phyloP scores from a whole-genome alignment of 148 eudicot species.

The Rhododendron molle region DNA sequence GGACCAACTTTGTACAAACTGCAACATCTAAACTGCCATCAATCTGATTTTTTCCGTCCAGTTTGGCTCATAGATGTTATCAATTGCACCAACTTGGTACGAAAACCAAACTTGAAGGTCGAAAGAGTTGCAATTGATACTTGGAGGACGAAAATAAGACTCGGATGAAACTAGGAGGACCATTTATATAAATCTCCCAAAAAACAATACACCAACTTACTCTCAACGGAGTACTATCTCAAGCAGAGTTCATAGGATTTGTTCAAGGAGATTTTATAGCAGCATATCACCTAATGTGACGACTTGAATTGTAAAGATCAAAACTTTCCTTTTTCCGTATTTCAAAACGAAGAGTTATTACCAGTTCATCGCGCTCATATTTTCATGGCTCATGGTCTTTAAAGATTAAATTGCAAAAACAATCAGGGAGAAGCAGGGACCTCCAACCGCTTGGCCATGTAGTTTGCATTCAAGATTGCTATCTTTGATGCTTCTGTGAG shows the following conservation, averaged over 20 bases:
- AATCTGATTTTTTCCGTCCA: too few relatives aligned
- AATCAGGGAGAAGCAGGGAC: slow-evolving; percentile 31
- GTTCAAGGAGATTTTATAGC: background rate
- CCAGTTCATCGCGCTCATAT: background rate
- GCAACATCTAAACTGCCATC: too few relatives aligned
- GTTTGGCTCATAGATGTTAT: too few relatives aligned
- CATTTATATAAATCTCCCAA: too few relatives aligned
- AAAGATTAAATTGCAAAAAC: background rate
- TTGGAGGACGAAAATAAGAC: too few relatives aligned
- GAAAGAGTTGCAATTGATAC: too few relatives aligned
- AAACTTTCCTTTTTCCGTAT: background rate
- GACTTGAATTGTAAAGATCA: background rate
- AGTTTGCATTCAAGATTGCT: slow-evolving; percentile 92
- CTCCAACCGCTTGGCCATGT: slow-evolving; percentile 99
- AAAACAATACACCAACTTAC: background rate
- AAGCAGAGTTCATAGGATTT: background rate
- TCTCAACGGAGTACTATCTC: background rate
- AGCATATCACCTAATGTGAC: slow-evolving; percentile 4
- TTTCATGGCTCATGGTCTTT: background rate
- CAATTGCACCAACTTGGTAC: too few relatives aligned
- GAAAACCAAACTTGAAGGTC: too few relatives aligned
- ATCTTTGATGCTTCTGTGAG: slow-evolving; percentile 95
- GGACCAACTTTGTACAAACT: too few relatives aligned
- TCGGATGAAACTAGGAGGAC: too few relatives aligned
- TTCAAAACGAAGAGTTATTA: background rate